Conservation (phyloP, 768 basidiomycete species). For the Termitomyces sp. region DNA sequence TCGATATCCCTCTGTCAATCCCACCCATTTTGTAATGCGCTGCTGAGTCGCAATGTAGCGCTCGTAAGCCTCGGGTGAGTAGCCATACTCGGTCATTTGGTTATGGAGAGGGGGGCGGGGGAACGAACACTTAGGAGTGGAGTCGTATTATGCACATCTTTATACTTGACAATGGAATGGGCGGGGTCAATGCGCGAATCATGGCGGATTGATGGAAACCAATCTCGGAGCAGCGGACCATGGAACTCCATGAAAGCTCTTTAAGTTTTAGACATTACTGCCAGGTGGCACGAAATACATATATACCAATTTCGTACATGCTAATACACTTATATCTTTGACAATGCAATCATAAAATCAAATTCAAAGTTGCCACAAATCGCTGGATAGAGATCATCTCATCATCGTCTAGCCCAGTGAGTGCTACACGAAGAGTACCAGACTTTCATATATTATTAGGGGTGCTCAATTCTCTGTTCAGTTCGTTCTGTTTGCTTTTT, state of each 20-base stretch:
- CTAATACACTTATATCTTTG: no score
- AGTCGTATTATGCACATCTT: not conserved
- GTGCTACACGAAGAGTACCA: no score
- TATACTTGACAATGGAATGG: constrained; percentile 2
- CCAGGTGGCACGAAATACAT: not conserved
- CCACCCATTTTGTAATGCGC: constrained; percentile 40
- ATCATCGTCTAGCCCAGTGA: no score
- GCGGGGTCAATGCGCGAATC: constrained; percentile 3
- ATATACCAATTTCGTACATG: no score
- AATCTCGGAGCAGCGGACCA: not conserved
- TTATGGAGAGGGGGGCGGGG: not conserved
- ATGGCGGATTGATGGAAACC: constrained; percentile 7
- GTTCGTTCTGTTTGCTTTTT: no score
- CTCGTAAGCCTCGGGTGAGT: constrained; percentile 44
- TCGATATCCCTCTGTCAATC: constrained; percentile 25
- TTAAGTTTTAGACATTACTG: no score
- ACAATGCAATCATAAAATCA: no score
- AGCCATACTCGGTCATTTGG: constrained; percentile 49
- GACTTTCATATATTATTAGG: no score
- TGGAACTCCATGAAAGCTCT: no score
- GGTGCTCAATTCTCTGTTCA: no score
- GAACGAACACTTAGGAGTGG: not conserved
- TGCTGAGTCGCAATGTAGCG: constrained; percentile 35
- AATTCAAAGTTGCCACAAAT: no score
- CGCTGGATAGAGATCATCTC: no score